Evolutionary conservation across 306 rosid species (phyloP), one percentile per base, ranked within the genome.

Genomic region (Cajanus cajan): DNA sequence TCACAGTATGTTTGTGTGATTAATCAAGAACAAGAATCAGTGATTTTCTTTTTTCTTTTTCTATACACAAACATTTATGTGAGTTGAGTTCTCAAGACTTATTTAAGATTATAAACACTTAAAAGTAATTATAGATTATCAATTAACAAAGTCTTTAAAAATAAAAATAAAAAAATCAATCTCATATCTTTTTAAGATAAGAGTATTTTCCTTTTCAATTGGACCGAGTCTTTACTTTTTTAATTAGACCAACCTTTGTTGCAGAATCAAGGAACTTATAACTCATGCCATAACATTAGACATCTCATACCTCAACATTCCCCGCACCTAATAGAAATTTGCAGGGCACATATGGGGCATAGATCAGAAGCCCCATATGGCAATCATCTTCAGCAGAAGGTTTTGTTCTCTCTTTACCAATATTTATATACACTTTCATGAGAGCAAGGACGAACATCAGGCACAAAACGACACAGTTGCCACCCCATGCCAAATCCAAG

Each of bases 381-480:
- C 48, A 48, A 36, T 48, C n/a, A 48, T 48, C 66, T 43, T n/a
- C 14, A 5, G 48, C 33, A 51, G 2, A 4, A 15, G 4, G 13
- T 45, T 24, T 69, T 44, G 4, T 51, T 51, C 59, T 1, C 10
- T 19, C 2, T 51, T 5, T 51, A 11, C 25, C n/a, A 9, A 18
- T 34, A 71, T 51, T 4, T 50, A 12, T 16, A 12, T 9, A 15
- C 61, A 48, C 28, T 48, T 50, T 48, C 12, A 50, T 51, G 5
- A 37, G 24, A 73, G n/a, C 67, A 73, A 3, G 37, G 25, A 73
- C 33, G 39, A 55, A 21, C 0, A 22, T 54, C 36, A 71, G 8
- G 33, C 77, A 51, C 77, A 21, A 73, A 37, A 39, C 41, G 55
- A 73, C 78, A 66, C 16, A 72, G 21, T 37, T 36, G 34, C 65